These are phyloP conservation scores for Xylariales sp. DNA, from an alignment of 2,329 filamentous ascomycete genomes.

Conservation along the genomic window DNA sequence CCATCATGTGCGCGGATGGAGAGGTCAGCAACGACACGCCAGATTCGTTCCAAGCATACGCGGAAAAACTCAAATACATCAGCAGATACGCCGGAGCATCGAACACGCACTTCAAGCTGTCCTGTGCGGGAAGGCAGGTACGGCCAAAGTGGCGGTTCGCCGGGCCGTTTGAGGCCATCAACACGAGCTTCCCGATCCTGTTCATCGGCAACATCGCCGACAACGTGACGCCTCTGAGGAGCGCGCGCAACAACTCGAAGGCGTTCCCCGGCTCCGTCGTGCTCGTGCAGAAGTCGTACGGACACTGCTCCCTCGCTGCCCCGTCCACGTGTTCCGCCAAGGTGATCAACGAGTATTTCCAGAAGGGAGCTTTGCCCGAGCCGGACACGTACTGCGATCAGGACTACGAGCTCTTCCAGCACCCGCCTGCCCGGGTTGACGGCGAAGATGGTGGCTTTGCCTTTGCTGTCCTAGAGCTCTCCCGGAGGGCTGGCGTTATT, in stretches of 20 bases:
- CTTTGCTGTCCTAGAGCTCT: background rate
- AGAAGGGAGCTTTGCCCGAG: constrained; percentile 15
- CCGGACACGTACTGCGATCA: constrained; percentile 9
- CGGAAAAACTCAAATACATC: constrained; percentile 23
- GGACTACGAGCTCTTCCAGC: constrained; percentile 8
- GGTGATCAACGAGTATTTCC: constrained; percentile 17
- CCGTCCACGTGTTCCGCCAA: constrained; percentile 18
- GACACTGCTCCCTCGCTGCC: constrained; percentile 14
- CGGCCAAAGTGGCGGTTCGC: constrained; percentile 25
- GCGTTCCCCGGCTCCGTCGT: constrained; percentile 11
- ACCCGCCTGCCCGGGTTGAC: background rate
- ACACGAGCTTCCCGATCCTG: constrained; percentile 40
- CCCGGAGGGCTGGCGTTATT: too few relatives aligned
- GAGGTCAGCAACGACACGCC: constrained; percentile 2
- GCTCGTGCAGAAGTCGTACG: constrained; percentile 9
- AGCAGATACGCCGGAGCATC: constrained; percentile 40
- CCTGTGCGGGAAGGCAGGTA: constrained; percentile 26
- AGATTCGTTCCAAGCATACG: constrained; percentile 23
- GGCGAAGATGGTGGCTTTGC: background rate
- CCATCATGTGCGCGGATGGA: constrained; percentile 42
- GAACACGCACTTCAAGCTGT: constrained; percentile 32
- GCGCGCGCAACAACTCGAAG: constrained; percentile 7
- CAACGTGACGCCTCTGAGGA: constrained; percentile 39
- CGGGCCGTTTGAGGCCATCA: constrained; percentile 12
- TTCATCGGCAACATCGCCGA: constrained; percentile 47